phyloP scores from a whole-genome alignment of 2,329 filamentous ascomycete species.

The Fusarium pseudograminearum region DNA sequence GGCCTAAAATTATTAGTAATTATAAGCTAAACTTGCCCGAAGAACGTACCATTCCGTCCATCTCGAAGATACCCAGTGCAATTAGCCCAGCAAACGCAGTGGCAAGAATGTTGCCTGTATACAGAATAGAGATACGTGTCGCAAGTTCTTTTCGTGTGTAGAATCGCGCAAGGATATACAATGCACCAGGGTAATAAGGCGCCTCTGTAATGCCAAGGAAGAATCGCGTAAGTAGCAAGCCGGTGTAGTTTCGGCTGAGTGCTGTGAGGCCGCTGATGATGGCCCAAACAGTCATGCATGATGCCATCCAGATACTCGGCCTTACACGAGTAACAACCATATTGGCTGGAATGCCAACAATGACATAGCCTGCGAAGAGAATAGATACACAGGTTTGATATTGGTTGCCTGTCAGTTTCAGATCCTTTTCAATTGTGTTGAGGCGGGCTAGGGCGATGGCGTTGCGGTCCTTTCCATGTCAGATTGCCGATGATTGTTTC shows the following conservation, averaged over 20 bases:
- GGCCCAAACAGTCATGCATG: conserved; percentile 61
- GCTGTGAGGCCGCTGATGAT: conserved; percentile 60
- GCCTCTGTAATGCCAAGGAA: conserved; percentile 57
- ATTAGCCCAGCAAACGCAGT: conserved; percentile 59
- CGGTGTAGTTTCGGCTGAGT: conserved; percentile 59
- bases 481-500: neutral
- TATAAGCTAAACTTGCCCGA: fast-evolving
- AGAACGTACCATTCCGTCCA: conserved; percentile 39
- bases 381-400: conserved; percentile 49
- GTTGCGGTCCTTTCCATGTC: conserved; percentile 53
- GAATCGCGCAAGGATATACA: conserved; percentile 63
- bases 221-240: conserved; percentile 61
- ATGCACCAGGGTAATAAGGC: conserved; percentile 53
- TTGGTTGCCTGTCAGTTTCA: conserved; percentile 42
- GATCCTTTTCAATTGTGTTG: conserved; percentile 48
- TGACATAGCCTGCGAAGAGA: conserved; percentile 59
- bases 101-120: conserved; percentile 54
- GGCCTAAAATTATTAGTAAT: neutral
- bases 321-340: conserved; percentile 58
- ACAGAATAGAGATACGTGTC: conserved; percentile 58
- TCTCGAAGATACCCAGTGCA: conserved; percentile 56
- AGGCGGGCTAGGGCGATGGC: conserved; percentile 59
- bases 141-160: conserved; percentile 64
- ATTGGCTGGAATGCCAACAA: conserved; percentile 56
- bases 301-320: conserved; percentile 56